These are phyloP conservation scores for Penicillium macrosclerotiorum DNA, from an alignment of 495 filamentous ascomycete species.

Conservation along the genomic window DNA sequence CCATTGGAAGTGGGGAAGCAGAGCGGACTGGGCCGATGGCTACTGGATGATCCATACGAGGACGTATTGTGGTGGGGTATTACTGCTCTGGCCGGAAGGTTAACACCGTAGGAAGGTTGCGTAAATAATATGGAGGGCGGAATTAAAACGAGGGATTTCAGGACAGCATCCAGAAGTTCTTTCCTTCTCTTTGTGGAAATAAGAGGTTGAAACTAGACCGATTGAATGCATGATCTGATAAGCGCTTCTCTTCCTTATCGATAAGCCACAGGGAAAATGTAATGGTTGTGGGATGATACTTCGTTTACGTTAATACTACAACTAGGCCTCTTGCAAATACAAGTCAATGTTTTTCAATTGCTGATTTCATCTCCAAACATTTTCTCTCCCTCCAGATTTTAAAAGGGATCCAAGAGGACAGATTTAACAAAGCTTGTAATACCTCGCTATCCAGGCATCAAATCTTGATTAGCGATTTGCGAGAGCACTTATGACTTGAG, in stretches of 20 bases:
- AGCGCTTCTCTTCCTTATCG: slow-evolving; percentile 5
- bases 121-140: neutral
- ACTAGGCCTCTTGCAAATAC: neutral
- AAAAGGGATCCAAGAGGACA: too few species aligned
- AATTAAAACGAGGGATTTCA: neutral
- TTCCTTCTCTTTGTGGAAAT: too few species aligned
- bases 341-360: too few species aligned
- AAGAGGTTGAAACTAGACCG: neutral
- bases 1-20: slow-evolving; percentile 13
- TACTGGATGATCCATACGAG: slow-evolving; percentile 11
- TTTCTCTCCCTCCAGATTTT: too few species aligned
- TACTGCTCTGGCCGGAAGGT: neutral
- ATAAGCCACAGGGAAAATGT: neutral
- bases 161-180: too few species aligned
- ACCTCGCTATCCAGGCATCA: too few species aligned
- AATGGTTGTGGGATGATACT: neutral
- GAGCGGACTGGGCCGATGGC: slow-evolving; percentile 4
- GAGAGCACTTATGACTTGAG: too few species aligned
- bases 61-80: too few species aligned
- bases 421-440: too few species aligned
- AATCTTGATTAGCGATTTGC: too few species aligned
- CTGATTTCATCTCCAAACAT: too few species aligned
- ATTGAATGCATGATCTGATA: neutral
- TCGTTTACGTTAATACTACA: too few species aligned
- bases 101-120: neutral